Base-by-base conservation (phyloP, 1,284 basidiomycete genomes). In the Leucoagaricus sp. region DNA sequence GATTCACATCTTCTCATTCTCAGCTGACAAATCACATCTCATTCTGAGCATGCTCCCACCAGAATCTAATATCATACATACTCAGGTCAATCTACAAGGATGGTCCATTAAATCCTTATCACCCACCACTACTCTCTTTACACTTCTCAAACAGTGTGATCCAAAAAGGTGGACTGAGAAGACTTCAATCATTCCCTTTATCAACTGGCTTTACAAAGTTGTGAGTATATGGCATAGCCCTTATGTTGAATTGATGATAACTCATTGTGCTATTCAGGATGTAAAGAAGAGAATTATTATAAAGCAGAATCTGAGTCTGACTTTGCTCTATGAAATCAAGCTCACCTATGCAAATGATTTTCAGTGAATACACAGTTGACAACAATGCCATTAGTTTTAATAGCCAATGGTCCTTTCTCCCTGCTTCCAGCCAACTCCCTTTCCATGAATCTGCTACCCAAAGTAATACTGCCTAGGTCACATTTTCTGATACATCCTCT, bases 81-180 rank as follows among this genome's bases (percentile, higher is more conserved):
- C 93, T 0, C 96, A 98, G 69, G 89, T 98, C 28, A 96, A 98
- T 67, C 77, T 99, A 33, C 93, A 95, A 71, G 97, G 96, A 44
- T 98, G 95, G 93, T 93, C 95, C 0, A 94, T 99, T 62, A 96
- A 99, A 72, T 86, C 93, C 0, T 79, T 99, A 3, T 98, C 94
- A 1, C 97, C 96, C 0, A 98, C 89, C 0, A 99, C 97, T 0
- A 97, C 96, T 0, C 87, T 94, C 33, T 85, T 98, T 55, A 98
- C 96, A 0, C 77, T 99, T 2, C 84, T 99, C 3, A 96, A 99
- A 69, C 97, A 99, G 73, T 95, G 93, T 12, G 96, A 98, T 72
- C 95, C 95, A 1, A 94, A 97, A 68, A 95, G 96, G 49, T 98
- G 96, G 96, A 89, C 94, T 5, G 94, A 94, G 74, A 99, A 98